phyloP scores from a whole-genome alignment of 441 rosid species.

The Corymbia citriodora region DNA sequence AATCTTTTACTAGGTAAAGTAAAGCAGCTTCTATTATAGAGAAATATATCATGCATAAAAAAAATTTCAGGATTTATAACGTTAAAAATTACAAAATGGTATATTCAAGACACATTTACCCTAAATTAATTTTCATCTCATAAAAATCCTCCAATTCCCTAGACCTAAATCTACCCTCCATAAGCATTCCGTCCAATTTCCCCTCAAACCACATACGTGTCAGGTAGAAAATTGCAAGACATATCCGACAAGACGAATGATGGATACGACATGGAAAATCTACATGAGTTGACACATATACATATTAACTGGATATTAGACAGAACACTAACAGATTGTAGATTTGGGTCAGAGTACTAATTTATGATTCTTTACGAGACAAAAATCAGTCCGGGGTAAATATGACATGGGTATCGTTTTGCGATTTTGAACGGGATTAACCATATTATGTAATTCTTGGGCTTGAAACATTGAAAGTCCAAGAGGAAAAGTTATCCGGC shows the following conservation, averaged over 20 bases:
- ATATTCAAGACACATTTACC: fast-evolving
- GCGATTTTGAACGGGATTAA: neutral
- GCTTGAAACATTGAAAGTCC: neutral
- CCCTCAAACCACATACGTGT: fast-evolving
- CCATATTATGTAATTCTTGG: neutral
- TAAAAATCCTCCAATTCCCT: neutral
- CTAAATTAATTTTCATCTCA: neutral
- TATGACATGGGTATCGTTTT: too few species aligned
- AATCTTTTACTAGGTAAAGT: neutral
- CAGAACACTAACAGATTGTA: neutral
- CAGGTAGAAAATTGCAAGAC: fast-evolving
- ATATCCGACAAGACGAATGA: fast-evolving
- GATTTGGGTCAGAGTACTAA: neutral
- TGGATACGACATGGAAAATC: neutral
- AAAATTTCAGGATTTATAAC: neutral
- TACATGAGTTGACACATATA: neutral
- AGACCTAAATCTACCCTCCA: neutral
- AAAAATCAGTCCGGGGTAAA: neutral
- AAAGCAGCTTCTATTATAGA: neutral
- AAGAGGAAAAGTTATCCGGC: neutral
- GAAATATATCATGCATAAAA: fast-evolving
- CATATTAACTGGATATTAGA: fast-evolving
- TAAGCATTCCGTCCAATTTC: neutral
- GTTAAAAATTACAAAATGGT: neutral
- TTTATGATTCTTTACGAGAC: neutral